phyloP scores from a whole-genome alignment of 176 grass and related monocot genomes.

The Miscanthus lutarioriparius region DNA sequence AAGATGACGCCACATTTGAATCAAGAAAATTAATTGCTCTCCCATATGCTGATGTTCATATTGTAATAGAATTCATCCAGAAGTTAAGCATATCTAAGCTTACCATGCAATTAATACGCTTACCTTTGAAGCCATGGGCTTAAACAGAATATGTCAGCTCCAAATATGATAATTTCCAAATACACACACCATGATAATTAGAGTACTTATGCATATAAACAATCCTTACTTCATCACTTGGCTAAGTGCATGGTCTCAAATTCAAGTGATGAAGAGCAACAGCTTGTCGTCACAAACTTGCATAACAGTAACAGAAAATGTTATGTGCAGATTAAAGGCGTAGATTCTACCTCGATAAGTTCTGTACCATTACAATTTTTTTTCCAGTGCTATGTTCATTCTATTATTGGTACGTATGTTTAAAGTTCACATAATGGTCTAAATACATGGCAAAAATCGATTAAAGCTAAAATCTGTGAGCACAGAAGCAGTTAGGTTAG shows the following conservation, averaged over 20 bases:
- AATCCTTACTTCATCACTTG: not conserved
- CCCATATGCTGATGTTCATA: not conserved
- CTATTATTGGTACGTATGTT: not conserved
- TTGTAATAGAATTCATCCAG: not conserved
- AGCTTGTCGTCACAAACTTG: not conserved
- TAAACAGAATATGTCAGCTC: not conserved
- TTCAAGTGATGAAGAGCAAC: not conserved
- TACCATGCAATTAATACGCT: not conserved
- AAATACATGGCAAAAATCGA: not conserved
- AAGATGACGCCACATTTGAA: not conserved
- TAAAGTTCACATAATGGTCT: not conserved
- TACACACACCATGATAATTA: not conserved
- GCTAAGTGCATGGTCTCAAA: not conserved
- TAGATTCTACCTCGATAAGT: not conserved
- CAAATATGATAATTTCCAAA: not conserved
- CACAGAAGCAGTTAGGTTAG: not conserved
- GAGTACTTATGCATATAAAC: not conserved
- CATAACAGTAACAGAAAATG: not conserved
- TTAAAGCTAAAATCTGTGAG: not conserved
- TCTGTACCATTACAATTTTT: not conserved
- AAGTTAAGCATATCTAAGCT: not conserved
- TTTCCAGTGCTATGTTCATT: not conserved
- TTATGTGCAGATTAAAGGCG: not conserved
- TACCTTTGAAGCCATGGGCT: not conserved
- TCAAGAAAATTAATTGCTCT: not conserved